Base-by-base conservation (phyloP, 2,329 filamentous ascomycete species). In the Microascus cirrosus region DNA sequence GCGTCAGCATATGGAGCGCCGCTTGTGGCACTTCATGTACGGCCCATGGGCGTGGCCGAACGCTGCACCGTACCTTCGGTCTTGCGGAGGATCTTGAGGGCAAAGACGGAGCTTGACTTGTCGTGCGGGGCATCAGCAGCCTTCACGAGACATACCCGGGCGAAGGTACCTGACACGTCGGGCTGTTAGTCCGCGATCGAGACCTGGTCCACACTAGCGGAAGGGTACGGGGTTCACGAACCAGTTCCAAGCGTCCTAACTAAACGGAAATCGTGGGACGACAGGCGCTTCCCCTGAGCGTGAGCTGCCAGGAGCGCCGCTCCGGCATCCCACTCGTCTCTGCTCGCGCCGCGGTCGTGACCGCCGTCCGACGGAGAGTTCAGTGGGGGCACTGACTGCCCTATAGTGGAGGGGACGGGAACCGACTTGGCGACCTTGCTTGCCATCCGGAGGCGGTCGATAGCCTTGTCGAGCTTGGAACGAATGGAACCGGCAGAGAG, bases 211-310 rank as follows among this genome's bases (percentile, higher is more conserved):
- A 20, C 18, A 20, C 15, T 3, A 11, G n/a, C 10, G 34, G 12
- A 32, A 36, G 4, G 5, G 24, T 11, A 20, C 4, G n/a, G 34
- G 51, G 24, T 18, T 24, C 54, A 69, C 74, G 64, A 73, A 86
- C 86, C 88, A 48, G 88, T 92, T 61, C 86, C 89, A 62, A 93
- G 74, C 13, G 89, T 92, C 69, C 88, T 85, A 63, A 92, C 78
- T 55, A 89, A 77, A 60, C 83, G 77, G 68, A 92, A 92, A 73
- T 91, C 86, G 60, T 57, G 72, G 67, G 55, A 64, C 67, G 58
- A 50, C 20, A 50, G 45, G 45, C n/a, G n/a, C 45, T 22, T 24
- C 20, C 45, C 45, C 20, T 50, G 45, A 12, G 45, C 45, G 22
- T 50, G 45, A n/a, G 45, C 45, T 20, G 45, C n/a, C 45, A 24